Conservation (phyloP, 371 early-diverging fungal genomes). For the Lichtheimia ramosa region DNA sequence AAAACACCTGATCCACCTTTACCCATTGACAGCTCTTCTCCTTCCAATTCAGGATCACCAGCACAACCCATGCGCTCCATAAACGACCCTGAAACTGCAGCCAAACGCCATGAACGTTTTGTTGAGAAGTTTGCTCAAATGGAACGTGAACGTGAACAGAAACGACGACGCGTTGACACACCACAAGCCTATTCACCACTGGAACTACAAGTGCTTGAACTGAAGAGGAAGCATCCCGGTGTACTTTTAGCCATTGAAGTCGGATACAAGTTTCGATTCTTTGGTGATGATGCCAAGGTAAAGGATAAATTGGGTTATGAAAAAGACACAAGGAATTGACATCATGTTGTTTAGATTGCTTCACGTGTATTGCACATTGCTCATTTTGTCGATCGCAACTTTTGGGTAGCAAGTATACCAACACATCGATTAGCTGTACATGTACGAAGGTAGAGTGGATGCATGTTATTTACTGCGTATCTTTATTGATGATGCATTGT, state of each 20-base stretch:
- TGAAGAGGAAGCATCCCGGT: slow-evolving; percentile 70
- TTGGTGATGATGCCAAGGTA: slow-evolving; percentile 74
- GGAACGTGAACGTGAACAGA: slow-evolving; percentile 13
- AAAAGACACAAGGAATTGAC: neutral
- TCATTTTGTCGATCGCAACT: slow-evolving; percentile 74
- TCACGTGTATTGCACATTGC: slow-evolving; percentile 74
- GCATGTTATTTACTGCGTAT: neutral
- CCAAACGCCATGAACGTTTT: slow-evolving; percentile 26
- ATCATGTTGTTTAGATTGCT: slow-evolving; percentile 45
- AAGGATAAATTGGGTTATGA: neutral
- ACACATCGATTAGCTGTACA: slow-evolving; percentile 76
- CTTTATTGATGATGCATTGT: neutral
- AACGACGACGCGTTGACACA: slow-evolving; percentile 15
- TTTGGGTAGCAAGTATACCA: slow-evolving; percentile 82
- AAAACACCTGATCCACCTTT: too few relatives aligned
- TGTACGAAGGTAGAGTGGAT: slow-evolving; percentile 55
- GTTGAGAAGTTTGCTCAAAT: slow-evolving; percentile 25
- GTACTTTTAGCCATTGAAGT: slow-evolving; percentile 82
- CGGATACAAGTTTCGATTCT: slow-evolving; percentile 88
- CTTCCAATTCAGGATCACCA: too few relatives aligned
- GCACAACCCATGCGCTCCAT: too few relatives aligned
- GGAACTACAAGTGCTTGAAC: slow-evolving; percentile 76
- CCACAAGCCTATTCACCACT: slow-evolving; percentile 66
- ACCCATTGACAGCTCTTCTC: too few relatives aligned
- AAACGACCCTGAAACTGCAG: neutral